Base-by-base conservation (phyloP, 495 filamentous ascomycete genomes). In the Rusavskia elegans region DNA sequence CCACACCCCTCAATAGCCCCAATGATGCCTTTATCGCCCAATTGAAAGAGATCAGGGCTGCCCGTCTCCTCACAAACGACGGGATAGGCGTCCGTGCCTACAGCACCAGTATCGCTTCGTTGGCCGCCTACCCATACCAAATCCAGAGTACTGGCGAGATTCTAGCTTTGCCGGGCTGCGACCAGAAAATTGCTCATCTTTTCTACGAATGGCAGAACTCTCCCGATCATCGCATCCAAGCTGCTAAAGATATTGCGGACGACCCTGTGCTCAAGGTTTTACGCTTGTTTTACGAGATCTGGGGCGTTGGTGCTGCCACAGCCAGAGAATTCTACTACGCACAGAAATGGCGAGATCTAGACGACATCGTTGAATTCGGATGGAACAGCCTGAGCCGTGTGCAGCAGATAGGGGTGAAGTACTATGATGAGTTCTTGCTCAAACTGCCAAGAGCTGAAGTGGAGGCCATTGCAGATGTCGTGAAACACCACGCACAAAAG, bases 341-440 rank as follows among this genome's bases (percentile, higher is more conserved):
- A 11, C 77, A 79, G 44, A 80, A 83, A 30, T 95, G 86, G 85
- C 71, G 70, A 29, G 75, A 82, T 45, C 71, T 89, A 0, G 89
- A 96, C 60, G 89, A 97, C 59, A 70, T 97, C 7, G 71, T 95
- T 52, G 83, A 93, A 58, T 70, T 81, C 56, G 89, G 85, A 23
- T 98, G 93, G 93, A 59, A 71, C 37, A 66, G 57, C 1, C 71
- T 97, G 0, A 81, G 72, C 0, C 76, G 89, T 16, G 84, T 84
- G 2, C 89, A 94, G 63, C 89, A 97, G 62, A 94, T 98, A 45
- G 92, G 92, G 0, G 64, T 97, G n/a, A 97, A 97, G 62, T 96
- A 81, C 63, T 95, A 89, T 62, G 85, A 61, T 36, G 92, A 97
- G 50, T 84, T 98, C 42, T 71, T 76, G 35, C 63, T 71, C 20